Evolutionary conservation across 108 stramenopile genomes (phyloP).

Genomic region (Aurantiochytrium sp.): DNA sequence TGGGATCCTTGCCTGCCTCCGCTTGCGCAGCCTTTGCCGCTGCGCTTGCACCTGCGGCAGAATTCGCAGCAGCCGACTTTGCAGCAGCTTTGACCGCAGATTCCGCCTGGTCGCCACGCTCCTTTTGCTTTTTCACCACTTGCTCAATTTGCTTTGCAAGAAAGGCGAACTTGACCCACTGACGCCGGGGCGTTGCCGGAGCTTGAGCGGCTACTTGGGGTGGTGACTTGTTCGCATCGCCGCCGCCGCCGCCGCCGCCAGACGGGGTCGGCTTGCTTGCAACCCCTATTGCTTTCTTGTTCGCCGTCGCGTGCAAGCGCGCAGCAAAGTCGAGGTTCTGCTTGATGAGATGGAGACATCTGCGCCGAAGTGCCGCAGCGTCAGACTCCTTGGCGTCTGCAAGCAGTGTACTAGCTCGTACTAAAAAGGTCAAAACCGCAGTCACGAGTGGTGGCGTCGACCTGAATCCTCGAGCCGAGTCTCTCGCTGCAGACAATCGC

Average conservation of each 20-base stretch:
- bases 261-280: not conserved
- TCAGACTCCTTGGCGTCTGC: conserved; percentile 54
- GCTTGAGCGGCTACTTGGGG: not conserved
- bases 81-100: not conserved
- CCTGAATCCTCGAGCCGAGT: not conserved
- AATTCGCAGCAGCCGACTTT: not conserved
- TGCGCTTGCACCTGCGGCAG: not conserved
- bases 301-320: not conserved
- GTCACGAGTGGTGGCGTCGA: conserved; percentile 42
- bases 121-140: not conserved
- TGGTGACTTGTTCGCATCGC: not conserved
- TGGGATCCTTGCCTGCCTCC: not conserved
- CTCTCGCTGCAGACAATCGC: not conserved
- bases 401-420: conserved; percentile 62
- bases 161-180: not conserved
- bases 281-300: not conserved
- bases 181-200: not conserved
- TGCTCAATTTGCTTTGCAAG: not conserved
- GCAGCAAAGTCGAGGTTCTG: not conserved
- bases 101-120: not conserved
- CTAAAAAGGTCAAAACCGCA: conserved; percentile 66
- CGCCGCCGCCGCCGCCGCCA: no score
- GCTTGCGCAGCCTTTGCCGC: not conserved
- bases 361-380: not conserved
- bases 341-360: not conserved